Conservation (phyloP, 768 basidiomycete species). For the Boletus tomentosulus region DNA sequence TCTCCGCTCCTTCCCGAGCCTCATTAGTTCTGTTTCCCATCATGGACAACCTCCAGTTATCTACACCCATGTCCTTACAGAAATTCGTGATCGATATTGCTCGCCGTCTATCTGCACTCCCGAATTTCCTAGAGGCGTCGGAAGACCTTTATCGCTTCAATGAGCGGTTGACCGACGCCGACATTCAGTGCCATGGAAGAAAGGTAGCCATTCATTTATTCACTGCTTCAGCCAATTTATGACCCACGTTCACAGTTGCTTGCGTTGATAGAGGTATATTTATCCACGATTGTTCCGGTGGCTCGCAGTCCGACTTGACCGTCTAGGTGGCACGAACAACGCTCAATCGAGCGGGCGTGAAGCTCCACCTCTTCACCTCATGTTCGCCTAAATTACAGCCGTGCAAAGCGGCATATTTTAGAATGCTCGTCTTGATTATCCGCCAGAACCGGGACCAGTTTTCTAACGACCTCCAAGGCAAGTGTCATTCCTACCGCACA, state of each 20-base stretch:
- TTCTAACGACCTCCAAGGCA: conserved; percentile 26
- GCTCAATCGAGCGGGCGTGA: conserved; percentile 39
- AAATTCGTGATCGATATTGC: conserved; percentile 29
- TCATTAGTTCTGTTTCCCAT: conserved; percentile 5
- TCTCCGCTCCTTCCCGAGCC: conserved; percentile 8
- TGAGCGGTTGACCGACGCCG: conserved; percentile 14
- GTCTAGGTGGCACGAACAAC: conserved; percentile 45
- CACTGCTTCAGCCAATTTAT: conserved; percentile 1
- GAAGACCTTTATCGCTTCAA: conserved; percentile 21
- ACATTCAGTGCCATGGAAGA: conserved; percentile 24
- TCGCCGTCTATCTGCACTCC: conserved; percentile 27
- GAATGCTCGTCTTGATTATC: conserved; percentile 39
- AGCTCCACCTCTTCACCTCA: conserved; percentile 42
- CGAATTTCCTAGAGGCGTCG: conserved; percentile 27
- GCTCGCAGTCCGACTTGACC: neutral
- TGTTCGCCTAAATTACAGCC: conserved; percentile 38
- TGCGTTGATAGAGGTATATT: conserved; percentile 47
- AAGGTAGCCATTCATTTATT: conserved; percentile 16
- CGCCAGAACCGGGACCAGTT: conserved; percentile 32
- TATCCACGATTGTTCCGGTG: conserved; percentile 2
- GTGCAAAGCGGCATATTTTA: conserved; percentile 48
- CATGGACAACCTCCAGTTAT: conserved; percentile 15
- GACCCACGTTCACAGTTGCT: conserved; percentile 38
- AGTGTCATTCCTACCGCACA: neutral
- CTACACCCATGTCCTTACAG: conserved; percentile 16